Evolutionary conservation across 176 grass and related monocot species (phyloP).

Genomic region (Carex cristatella): DNA sequence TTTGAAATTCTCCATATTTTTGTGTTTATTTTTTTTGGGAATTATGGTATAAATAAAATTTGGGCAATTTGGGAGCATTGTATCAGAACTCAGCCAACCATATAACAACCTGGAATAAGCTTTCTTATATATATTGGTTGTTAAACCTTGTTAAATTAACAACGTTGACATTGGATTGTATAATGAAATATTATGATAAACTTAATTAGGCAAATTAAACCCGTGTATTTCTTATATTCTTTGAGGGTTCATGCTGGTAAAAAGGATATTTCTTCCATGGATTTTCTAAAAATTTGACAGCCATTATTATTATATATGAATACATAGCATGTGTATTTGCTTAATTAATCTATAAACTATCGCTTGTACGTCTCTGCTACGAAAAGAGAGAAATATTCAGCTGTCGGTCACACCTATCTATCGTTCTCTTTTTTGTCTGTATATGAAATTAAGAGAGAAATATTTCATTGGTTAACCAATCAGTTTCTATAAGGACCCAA

Average conservation of each 20-base stretch:
- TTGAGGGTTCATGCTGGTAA: background rate
- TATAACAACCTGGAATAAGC: background rate
- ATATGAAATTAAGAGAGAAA: background rate
- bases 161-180: background rate
- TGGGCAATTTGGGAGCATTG: constrained; percentile 1
- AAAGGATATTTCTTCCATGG: background rate
- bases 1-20: too few relatives aligned
- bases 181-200: background rate
- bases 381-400: constrained; percentile 1
- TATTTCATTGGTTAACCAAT: background rate
- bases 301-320: background rate
- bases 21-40: too few relatives aligned
- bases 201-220: background rate
- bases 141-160: background rate
- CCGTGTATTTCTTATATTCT: background rate
- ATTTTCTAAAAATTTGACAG: background rate
- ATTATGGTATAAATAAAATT: too few relatives aligned
- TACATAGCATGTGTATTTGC: background rate
- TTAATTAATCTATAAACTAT: background rate
- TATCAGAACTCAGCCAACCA: background rate
- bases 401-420: background rate
- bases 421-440: background rate
- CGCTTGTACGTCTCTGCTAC: constrained; percentile 8
- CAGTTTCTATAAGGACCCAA: background rate
- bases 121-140: background rate